Percentiles rank a stretch among this genome's conserved stretches.
Conservation (phyloP, 768 basidiomycete species). For the Dictyophora rubrovolvata region DNA sequence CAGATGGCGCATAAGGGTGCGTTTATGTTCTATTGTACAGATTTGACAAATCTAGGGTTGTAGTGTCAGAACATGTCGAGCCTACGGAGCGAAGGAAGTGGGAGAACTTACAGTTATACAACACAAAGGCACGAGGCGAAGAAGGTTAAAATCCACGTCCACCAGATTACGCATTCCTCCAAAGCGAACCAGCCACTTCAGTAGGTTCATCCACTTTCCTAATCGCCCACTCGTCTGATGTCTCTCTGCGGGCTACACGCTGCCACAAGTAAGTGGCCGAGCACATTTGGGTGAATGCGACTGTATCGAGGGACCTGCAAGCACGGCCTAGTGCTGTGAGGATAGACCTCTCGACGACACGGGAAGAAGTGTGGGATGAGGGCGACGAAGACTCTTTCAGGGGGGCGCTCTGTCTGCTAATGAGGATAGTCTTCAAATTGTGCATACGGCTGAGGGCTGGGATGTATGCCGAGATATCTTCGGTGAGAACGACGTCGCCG, state of each 20-base stretch:
- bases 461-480: conserved; percentile 4
- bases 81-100: not conserved
- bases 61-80: not conserved
- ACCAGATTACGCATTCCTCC: not conserved
- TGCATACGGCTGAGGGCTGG: not conserved
- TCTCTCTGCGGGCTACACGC: not conserved
- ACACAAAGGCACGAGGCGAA: not conserved
- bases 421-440: conserved; percentile 1
- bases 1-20: not conserved
- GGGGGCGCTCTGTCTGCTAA: not conserved
- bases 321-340: not conserved
- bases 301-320: not conserved
- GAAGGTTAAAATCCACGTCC: not conserved
- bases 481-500: conserved; percentile 2
- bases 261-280: conserved; percentile 2
- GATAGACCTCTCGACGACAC: not conserved
- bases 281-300: not conserved
- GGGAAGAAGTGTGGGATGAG: not conserved
- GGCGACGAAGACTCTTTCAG: not conserved
- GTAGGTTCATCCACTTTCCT: conserved; percentile 1
- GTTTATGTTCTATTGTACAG: not conserved
- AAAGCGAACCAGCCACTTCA: conserved; percentile 1
- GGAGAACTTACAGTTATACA: not conserved
- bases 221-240: conserved; percentile 3
- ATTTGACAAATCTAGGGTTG: not conserved